Evolutionary conservation across 257 asterid genomes (phyloP).

Genomic region (Solanum clarkiae): DNA sequence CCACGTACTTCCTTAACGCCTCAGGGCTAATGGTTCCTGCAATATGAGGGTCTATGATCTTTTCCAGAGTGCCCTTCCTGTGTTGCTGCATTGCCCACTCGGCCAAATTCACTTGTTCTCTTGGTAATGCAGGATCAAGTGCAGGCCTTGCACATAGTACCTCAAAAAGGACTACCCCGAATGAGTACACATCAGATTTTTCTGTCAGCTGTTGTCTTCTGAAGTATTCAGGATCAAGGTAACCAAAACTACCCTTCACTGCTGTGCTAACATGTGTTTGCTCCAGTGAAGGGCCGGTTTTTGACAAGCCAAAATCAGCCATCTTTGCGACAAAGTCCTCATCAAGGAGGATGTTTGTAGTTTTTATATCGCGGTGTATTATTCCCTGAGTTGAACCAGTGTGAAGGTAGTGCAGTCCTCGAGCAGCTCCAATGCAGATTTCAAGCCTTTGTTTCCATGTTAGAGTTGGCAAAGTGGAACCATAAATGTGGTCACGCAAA

Average conservation of each 20-base stretch:
- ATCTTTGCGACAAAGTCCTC: conserved; percentile 61
- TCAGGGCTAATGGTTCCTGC: conserved; percentile 27
- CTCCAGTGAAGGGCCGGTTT: conserved; percentile 75
- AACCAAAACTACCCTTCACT: conserved; percentile 91
- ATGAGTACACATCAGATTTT: conserved; percentile 82
- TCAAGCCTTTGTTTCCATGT: conserved; percentile 79
- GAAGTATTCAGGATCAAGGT: conserved; percentile 92
- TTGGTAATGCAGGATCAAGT: conserved; percentile 72
- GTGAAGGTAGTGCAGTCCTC: conserved; percentile 92
- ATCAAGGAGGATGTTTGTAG: conserved; percentile 79
- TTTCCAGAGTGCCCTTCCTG: conserved; percentile 33
- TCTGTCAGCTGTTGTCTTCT: conserved; percentile 83
- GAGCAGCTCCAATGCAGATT: conserved; percentile 84
- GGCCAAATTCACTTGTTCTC: conserved; percentile 79
- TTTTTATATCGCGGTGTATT: conserved; percentile 84
- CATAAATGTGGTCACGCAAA: conserved; percentile 69
- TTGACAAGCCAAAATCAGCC: conserved; percentile 89
- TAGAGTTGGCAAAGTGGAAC: conserved; percentile 37
- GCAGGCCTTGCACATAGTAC: conserved; percentile 90
- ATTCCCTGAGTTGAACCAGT: conserved; percentile 87
- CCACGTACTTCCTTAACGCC: conserved; percentile 55
- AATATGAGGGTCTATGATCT: conserved; percentile 44
- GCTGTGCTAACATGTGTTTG: conserved; percentile 95
- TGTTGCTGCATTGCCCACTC: conserved; percentile 85
- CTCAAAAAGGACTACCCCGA: conserved; percentile 84